Conservation (phyloP, 805 yeast species). For the Yamadazyma insecticola region DNA sequence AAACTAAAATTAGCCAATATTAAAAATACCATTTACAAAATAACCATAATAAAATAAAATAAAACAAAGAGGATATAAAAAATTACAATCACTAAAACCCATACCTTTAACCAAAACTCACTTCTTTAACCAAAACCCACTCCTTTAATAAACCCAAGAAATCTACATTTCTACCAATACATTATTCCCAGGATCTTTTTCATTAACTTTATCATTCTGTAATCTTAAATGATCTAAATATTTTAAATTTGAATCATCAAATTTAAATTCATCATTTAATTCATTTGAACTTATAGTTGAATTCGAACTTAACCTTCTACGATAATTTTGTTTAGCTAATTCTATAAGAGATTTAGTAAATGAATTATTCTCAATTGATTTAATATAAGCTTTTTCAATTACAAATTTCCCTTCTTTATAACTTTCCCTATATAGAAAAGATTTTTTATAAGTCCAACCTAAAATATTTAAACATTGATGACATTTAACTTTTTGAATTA, state of each 20-base stretch:
- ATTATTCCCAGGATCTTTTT: conserved; percentile 15
- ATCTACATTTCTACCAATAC: conserved; percentile 11
- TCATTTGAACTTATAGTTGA: conserved; percentile 10
- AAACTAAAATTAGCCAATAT: no score
- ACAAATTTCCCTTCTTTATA: conserved; percentile 44
- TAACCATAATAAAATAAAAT: no score
- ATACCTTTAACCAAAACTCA: no score
- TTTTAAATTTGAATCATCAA: conserved; percentile 7
- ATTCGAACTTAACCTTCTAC: conserved; percentile 15
- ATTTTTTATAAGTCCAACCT: conserved; percentile 41
- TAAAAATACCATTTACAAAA: no score
- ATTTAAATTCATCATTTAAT: conserved; percentile 13
- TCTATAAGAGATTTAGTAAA: conserved; percentile 28
- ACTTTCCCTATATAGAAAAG: conserved; percentile 28
- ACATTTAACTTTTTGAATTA: conserved; percentile 33
- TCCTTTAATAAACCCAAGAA: not conserved
- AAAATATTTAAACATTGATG: conserved; percentile 32
- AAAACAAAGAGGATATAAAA: no score
- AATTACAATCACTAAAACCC: no score
- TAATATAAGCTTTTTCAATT: conserved; percentile 33
- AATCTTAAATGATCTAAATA: conserved; percentile 14
- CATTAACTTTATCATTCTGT: conserved; percentile 12
- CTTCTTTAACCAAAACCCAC: no score
- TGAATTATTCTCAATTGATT: conserved; percentile 30
- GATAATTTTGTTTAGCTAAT: conserved; percentile 20